These are phyloP conservation scores for Apiotrichum gamsii DNA, from an alignment of 1,284 basidiomycete genomes.

Conservation along the genomic window DNA sequence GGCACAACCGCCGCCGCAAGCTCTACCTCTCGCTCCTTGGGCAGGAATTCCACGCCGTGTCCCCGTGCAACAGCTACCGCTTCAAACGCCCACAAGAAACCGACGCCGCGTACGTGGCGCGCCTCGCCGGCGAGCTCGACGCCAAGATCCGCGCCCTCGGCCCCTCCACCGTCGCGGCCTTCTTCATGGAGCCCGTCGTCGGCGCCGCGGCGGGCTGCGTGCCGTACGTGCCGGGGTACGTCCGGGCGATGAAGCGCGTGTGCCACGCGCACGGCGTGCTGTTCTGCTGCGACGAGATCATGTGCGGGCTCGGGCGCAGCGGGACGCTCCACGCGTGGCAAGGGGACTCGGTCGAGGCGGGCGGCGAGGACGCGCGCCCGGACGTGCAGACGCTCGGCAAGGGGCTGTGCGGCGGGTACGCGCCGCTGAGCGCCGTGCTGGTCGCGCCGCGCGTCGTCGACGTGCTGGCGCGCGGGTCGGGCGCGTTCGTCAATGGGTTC, in stretches of 20 bases:
- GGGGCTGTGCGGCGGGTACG: conserved; percentile 78
- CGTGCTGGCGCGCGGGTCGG: conserved; percentile 60
- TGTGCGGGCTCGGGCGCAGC: conserved; percentile 80
- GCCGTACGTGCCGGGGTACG: conserved; percentile 36
- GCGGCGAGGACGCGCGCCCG: conserved; percentile 47
- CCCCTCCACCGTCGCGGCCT: conserved; percentile 58
- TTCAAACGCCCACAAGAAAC: conserved; percentile 63
- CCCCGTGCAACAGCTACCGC: conserved; percentile 71
- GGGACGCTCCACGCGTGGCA: conserved; percentile 75
- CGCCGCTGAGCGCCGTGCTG: conserved; percentile 71
- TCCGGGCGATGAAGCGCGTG: conserved; percentile 69
- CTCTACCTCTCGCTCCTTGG: conserved; percentile 22
- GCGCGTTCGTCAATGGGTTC: conserved; percentile 63
- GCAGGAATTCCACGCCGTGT: conserved; percentile 20
- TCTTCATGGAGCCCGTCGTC: conserved; percentile 50
- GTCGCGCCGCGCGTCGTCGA: conserved; percentile 64
- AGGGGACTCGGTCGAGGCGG: conserved; percentile 52
- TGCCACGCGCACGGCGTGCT: conserved; percentile 77
- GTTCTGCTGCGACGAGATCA: conserved; percentile 79
- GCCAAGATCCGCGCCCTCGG: conserved; percentile 73
- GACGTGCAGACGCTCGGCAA: conserved; percentile 81
- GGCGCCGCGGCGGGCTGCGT: conserved; percentile 67
- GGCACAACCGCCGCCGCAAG: conserved; percentile 44
- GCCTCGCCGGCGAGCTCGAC: conserved; percentile 69
- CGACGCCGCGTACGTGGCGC: conserved; percentile 67